Evolutionary conservation across 352 stramenopile genomes (phyloP).

Genomic region (Achlya hypogyna): DNA sequence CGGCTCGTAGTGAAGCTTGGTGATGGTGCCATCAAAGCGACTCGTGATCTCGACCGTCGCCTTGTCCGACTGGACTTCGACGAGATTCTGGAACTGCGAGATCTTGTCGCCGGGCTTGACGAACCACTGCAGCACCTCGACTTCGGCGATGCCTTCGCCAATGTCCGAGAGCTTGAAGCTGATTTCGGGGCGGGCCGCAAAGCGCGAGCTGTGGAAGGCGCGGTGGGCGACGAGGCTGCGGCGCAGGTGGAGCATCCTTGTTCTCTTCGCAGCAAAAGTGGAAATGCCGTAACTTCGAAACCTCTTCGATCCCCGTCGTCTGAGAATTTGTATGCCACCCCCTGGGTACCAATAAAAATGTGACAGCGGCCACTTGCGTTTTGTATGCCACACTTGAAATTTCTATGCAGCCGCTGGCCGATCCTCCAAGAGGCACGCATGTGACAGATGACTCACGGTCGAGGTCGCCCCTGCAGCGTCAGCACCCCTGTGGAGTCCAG

Average conservation of each 20-base stretch:
- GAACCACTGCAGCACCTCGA: constrained; percentile 98
- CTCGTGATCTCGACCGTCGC: constrained; percentile 97
- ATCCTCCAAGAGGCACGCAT: background rate
- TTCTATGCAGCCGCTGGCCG: background rate
- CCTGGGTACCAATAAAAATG: background rate
- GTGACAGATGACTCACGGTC: constrained; percentile 1
- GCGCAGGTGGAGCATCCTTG: constrained; percentile 10
- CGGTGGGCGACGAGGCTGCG: background rate
- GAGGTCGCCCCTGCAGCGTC: background rate
- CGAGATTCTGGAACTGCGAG: constrained; percentile 96
- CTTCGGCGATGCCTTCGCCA: constrained; percentile 97
- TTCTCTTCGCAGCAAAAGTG: constrained; percentile 1
- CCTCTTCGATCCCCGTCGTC: background rate
- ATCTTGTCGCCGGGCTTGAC: constrained; percentile 87
- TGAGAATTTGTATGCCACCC: background rate
- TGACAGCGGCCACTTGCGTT: background rate
- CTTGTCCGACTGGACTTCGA: constrained; percentile 97
- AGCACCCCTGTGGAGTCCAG: no score
- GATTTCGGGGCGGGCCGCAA: constrained; percentile 52
- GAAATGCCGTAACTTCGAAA: constrained; percentile 18
- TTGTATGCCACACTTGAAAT: background rate
- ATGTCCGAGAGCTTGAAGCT: constrained; percentile 94
- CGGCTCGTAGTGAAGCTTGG: constrained; percentile 85
- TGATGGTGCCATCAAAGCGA: constrained; percentile 93
- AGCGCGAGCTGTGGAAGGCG: constrained; percentile 36